A percentile compares a stretch with the other conserved stretches of the same genome.
Conservation (phyloP, 176 grass and related monocot species). For the Calamus simplicifolius region DNA sequence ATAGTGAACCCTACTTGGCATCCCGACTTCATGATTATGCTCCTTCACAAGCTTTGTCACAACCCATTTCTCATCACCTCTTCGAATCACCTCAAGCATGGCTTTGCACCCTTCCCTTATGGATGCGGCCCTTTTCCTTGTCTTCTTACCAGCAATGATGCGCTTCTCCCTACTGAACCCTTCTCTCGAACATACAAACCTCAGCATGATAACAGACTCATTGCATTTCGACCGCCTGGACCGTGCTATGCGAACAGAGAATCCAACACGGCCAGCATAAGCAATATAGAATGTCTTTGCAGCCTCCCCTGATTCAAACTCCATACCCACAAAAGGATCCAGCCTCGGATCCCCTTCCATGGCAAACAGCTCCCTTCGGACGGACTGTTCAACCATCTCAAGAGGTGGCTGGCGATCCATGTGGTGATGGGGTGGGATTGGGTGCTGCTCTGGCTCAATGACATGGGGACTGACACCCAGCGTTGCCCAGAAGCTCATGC, state of each 20-base stretch:
- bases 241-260: conserved; percentile 70
- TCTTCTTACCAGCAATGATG: conserved; percentile 57
- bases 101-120: conserved; percentile 91
- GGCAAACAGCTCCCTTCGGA: conserved; percentile 60
- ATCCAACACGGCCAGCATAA: conserved; percentile 73
- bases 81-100: conserved; percentile 92
- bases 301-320: conserved; percentile 84
- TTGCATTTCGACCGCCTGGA: conserved; percentile 78
- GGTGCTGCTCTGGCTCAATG: conserved; percentile 31
- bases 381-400: conserved; percentile 23
- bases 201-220: conserved; percentile 88
- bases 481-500: conserved; percentile 91
- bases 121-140: conserved; percentile 66
- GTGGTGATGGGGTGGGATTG: conserved; percentile 19
- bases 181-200: conserved; percentile 86
- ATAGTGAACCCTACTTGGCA: conserved; percentile 67
- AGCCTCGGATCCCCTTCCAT: conserved; percentile 42
- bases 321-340: conserved; percentile 77
- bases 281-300: conserved; percentile 98
- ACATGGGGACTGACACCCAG: conserved; percentile 75
- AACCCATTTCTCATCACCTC: conserved; percentile 75
- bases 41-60: conserved; percentile 93
- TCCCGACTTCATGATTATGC: conserved; percentile 79
- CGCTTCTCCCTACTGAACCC: conserved; percentile 74
- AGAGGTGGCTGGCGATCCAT: conserved; percentile 11